Evolutionary conservation across 2,329 filamentous ascomycete genomes (phyloP).

Genomic region (Fusarium subtropicale): DNA sequence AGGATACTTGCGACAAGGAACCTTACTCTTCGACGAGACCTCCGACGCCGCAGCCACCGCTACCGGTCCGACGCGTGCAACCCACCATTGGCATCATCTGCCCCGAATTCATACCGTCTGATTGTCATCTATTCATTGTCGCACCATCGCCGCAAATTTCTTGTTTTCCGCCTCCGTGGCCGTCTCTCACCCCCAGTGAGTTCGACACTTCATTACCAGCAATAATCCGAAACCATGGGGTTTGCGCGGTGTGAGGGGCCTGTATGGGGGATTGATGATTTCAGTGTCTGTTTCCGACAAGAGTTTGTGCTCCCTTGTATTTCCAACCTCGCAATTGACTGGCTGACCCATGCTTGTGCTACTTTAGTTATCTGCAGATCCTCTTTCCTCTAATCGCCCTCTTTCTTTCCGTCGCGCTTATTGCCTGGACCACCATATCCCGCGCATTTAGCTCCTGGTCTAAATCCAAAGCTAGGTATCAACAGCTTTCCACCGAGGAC

Average conservation of each 20-base stretch:
- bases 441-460: conserved; percentile 63
- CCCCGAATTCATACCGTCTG: conserved; percentile 7
- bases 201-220: conserved; percentile 23
- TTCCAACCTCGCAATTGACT: conserved; percentile 12
- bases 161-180: conserved; percentile 19
- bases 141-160: conserved; percentile 16
- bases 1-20: conserved; percentile 33
- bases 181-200: conserved; percentile 32
- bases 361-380: conserved; percentile 65
- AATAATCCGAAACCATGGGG: conserved; percentile 53
- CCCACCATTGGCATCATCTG: conserved; percentile 29
- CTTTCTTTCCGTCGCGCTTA: conserved; percentile 74
- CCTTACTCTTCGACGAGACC: conserved; percentile 19
- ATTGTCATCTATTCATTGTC: conserved; percentile 16
- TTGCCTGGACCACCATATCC: conserved; percentile 68
- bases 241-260: conserved; percentile 68
- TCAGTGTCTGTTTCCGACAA: conserved; percentile 71
- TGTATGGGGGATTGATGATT: conserved; percentile 73
- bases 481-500: conserved; percentile 60
- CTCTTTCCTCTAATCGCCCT: conserved; percentile 81
- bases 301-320: conserved; percentile 66
- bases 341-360: conserved; percentile 23
- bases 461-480: conserved; percentile 64
- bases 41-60: conserved; percentile 33
- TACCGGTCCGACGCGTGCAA: conserved; percentile 35